Percentiles rank a stretch among this genome's conserved stretches.
Evolutionary conservation across 176 grass and related monocot genomes (phyloP).

Genomic region (Paspalum vaginatum): DNA sequence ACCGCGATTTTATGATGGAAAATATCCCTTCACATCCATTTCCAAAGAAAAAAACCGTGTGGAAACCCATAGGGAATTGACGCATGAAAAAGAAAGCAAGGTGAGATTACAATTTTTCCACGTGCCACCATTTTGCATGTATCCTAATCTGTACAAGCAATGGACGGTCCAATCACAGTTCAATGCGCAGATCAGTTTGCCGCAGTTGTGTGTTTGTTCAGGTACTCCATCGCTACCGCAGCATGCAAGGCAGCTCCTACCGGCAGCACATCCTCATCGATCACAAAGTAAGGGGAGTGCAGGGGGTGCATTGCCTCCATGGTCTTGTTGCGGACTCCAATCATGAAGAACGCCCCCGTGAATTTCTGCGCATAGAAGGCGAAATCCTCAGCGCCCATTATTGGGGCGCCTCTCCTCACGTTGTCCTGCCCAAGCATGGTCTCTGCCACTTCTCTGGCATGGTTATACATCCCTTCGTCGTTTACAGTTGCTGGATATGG

Average conservation of each 20-base stretch:
- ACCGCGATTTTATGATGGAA: too few species aligned
- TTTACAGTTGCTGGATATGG: constrained; percentile 65
- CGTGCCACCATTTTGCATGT: not conserved
- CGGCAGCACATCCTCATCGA: constrained; percentile 59
- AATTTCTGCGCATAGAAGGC: constrained; percentile 57
- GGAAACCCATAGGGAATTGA: not conserved
- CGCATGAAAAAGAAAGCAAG: not conserved
- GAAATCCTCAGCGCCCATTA: constrained; percentile 65
- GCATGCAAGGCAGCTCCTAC: constrained; percentile 71
- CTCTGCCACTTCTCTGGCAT: constrained; percentile 51
- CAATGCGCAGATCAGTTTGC: not conserved
- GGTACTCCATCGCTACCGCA: constrained; percentile 59
- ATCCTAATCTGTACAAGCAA: not conserved
- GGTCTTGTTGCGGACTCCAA: constrained; percentile 47
- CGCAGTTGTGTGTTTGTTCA: constrained; percentile 28
- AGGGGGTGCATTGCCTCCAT: constrained; percentile 23
- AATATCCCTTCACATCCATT: too few species aligned
- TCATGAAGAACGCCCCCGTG: constrained; percentile 49
- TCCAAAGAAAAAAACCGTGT: too few species aligned
- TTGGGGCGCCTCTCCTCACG: not conserved
- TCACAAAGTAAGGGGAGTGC: constrained; percentile 70
- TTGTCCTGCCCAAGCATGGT: constrained; percentile 53
- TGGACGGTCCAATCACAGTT: not conserved
- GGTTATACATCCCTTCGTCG: constrained; percentile 54
- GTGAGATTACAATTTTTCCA: not conserved